Evolutionary conservation across 805 yeast species (phyloP).

Genomic region (Danielia oregonensis): DNA sequence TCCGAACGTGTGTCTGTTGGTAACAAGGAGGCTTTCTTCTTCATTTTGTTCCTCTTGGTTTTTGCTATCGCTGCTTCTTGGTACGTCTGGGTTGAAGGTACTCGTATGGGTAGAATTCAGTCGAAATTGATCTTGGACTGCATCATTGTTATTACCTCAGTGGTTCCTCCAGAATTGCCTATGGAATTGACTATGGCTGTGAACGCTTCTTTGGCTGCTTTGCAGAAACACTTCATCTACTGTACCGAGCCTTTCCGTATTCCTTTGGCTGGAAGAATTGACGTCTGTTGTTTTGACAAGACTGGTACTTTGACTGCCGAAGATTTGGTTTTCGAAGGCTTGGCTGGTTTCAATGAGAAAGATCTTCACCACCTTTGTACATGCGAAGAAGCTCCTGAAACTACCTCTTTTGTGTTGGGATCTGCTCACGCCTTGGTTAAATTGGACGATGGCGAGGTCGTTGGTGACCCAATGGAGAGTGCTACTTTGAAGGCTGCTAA

Average conservation of each 20-base stretch:
- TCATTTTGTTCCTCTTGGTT: constrained; percentile 80
- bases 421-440: constrained; percentile 95
- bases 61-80: constrained; percentile 95
- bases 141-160: constrained; percentile 92
- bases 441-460: constrained; percentile 94
- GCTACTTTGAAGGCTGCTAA: constrained; percentile 85
- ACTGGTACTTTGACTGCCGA: constrained; percentile 98
- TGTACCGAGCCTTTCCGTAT: constrained; percentile 99
- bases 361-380: constrained; percentile 54
- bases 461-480: constrained; percentile 99
- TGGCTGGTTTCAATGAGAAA: constrained; percentile 68
- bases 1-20: constrained; percentile 96
- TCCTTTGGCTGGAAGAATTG: constrained; percentile 96
- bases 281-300: constrained; percentile 97
- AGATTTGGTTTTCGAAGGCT: constrained; percentile 92
- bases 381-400: constrained; percentile 61
- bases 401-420: constrained; percentile 73
- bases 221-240: constrained; percentile 82
- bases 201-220: constrained; percentile 82
- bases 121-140: constrained; percentile 92
- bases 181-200: constrained; percentile 99
- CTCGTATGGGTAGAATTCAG: constrained; percentile 91
- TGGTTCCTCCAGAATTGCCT: constrained; percentile 98
- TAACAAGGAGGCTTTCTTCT: constrained; percentile 88
- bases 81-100: constrained; percentile 98